Evolutionary conservation across 2,329 filamentous ascomycete genomes (phyloP).

Genomic region (Exophiala dermatitidis): DNA sequence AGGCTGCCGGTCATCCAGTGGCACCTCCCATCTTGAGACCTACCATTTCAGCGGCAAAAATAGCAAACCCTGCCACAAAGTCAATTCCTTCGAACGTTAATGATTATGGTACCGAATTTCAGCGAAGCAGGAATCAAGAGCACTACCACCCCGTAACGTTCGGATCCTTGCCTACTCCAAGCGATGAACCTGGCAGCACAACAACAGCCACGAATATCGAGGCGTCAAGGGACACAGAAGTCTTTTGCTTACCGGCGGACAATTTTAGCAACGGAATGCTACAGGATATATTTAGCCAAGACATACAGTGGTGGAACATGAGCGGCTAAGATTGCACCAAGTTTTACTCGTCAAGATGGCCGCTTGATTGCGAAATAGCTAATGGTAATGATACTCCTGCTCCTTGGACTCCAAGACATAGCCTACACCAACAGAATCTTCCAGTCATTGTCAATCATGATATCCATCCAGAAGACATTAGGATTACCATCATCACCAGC

Average conservation of each 20-base stretch:
- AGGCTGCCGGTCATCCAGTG: conserved; percentile 6
- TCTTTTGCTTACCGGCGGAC: conserved; percentile 3
- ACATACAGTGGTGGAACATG: not conserved
- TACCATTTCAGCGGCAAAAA: not conserved
- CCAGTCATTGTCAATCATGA: conserved; percentile 13
- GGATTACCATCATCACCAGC: not conserved
- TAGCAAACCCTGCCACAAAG: not conserved
- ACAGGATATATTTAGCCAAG: conserved; percentile 2
- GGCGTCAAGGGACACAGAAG: not conserved
- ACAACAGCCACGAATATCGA: not conserved
- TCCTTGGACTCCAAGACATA: too few relatives aligned
- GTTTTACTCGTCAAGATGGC: not conserved
- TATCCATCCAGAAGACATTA: conserved; percentile 10
- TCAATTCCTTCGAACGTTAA: not conserved
- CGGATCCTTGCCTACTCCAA: not conserved
- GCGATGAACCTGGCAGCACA: not conserved
- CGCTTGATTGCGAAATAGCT: too few relatives aligned
- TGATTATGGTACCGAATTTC: not conserved
- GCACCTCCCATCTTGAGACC: conserved; percentile 7
- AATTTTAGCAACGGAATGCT: conserved; percentile 5
- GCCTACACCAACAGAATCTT: conserved; percentile 4
- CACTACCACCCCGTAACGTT: not conserved
- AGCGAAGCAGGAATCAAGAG: not conserved
- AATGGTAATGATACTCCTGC: too few relatives aligned
- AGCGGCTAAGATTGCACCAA: not conserved